Base-by-base conservation (phyloP, 2,329 filamentous ascomycete genomes). In the Pezicula radicicola region DNA sequence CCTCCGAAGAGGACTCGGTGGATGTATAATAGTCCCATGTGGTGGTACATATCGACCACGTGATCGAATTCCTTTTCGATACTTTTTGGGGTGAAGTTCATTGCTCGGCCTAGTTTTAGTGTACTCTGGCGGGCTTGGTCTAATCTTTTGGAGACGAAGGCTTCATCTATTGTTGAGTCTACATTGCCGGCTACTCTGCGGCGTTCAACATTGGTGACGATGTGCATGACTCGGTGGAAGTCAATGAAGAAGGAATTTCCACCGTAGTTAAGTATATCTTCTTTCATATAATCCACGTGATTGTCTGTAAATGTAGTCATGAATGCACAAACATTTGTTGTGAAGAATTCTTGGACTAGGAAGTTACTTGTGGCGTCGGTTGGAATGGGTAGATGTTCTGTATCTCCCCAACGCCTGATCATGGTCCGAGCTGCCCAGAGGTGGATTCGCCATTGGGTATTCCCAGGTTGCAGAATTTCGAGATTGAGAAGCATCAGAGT, bases 381-480 rank as follows among this genome's bases (percentile, higher is more conserved):
- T 15, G 40, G 48, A 6, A 18, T 45, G 44, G 47, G 47, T 4
- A 49, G 39, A 33, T 49, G 47, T 3, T 13, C 7, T 9, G 40
- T 50, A 33, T 50, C 44, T 12, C 40, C 40, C 49, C 43, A 46
- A 4, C 49, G 35, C 25, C 42, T 27, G n/a, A 51, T 51, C 33
- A 46, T 51, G 4, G 49, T 46, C 7, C 49, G 49, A 9, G 49
- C 42, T 40, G 42, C 49, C 36, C 44, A 44, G 13, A 51, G 36
- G 21, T 51, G 49, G 15, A 51, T 10, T n/a, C 42, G 49, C 49
- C 49, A 51, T 6, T 49, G 47, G 7, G 47, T 30, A 25, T 30
- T 47, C 6, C 35, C 49, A 27, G 49, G 44, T 27, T 46, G 42
- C 36, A 47, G 15, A 28, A 51, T 47, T 4, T 51, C 49, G 7